These are phyloP conservation scores for Candida germanica DNA, from an alignment of 805 yeast species.

Conservation along the genomic window DNA sequence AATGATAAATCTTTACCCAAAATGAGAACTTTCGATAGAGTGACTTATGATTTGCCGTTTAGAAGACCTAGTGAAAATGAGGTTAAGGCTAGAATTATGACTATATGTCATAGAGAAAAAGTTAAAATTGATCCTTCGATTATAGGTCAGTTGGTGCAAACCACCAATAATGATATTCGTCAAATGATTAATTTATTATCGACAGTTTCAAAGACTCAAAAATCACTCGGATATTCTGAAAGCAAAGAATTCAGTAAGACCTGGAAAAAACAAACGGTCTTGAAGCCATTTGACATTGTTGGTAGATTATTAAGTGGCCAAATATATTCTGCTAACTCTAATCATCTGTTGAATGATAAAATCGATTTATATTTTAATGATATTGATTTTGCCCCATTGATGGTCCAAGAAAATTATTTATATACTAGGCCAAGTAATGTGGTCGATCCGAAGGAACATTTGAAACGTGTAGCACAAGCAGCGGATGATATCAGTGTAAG, in stretches of 20 bases:
- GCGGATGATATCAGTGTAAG: slow-evolving; percentile 85
- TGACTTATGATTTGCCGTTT: slow-evolving; percentile 75
- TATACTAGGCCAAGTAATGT: slow-evolving; percentile 55
- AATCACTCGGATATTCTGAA: slow-evolving; percentile 58
- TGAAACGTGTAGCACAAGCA: slow-evolving; percentile 68
- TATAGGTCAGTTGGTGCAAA: slow-evolving; percentile 78
- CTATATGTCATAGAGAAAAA: slow-evolving; percentile 84
- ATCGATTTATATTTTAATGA: slow-evolving; percentile 90
- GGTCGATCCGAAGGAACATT: slow-evolving; percentile 45
- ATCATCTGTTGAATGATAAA: slow-evolving; percentile 70
- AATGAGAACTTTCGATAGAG: slow-evolving; percentile 92
- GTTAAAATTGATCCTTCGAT: slow-evolving; percentile 75
- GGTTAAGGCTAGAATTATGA: slow-evolving; percentile 79
- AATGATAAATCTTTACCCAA: slow-evolving; percentile 90
- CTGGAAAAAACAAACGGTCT: slow-evolving; percentile 88
- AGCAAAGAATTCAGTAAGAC: slow-evolving; percentile 58
- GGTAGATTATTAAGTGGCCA: slow-evolving; percentile 60
- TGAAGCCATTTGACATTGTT: slow-evolving; percentile 90
- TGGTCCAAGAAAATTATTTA: slow-evolving; percentile 93
- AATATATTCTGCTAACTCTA: slow-evolving; percentile 50
- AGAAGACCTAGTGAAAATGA: slow-evolving; percentile 84
- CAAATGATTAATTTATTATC: slow-evolving; percentile 89
- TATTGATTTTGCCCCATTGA: slow-evolving; percentile 88
- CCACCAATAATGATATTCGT: slow-evolving; percentile 88
- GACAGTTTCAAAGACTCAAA: slow-evolving; percentile 74